phyloP scores from a whole-genome alignment of 2,329 filamentous ascomycete species.

The Emergomyces orientalis region DNA sequence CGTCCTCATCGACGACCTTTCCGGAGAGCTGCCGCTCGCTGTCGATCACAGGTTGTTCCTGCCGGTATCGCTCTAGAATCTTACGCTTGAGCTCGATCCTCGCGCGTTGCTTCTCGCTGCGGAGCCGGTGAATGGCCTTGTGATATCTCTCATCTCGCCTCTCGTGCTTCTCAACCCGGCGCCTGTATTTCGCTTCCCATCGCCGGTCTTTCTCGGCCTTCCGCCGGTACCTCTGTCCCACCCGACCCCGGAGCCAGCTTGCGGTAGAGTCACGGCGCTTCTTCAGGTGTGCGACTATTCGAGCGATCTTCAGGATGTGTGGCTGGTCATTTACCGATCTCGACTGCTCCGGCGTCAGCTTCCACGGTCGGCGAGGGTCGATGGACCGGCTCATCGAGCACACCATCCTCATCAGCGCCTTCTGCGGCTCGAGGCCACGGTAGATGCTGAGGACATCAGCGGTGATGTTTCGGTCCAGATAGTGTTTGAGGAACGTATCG shows the following conservation, averaged over 20 bases:
- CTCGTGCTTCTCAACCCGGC: not conserved
- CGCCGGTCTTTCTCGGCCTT: not conserved
- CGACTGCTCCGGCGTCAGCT: not conserved
- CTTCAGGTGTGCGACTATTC: not conserved
- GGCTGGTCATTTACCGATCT: not conserved
- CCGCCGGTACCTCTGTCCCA: not conserved
- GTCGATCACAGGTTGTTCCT: conserved; percentile 1
- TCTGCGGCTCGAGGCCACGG: not conserved
- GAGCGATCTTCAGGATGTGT: not conserved
- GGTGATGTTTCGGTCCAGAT: not conserved
- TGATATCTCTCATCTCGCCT: not conserved
- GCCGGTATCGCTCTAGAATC: not conserved
- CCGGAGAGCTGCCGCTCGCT: not conserved
- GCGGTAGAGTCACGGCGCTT: not conserved
- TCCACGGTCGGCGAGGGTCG: not conserved
- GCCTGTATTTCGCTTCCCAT: not conserved
- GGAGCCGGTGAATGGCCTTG: not conserved
- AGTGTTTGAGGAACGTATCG: conserved; percentile 3
- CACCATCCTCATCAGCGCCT: not conserved
- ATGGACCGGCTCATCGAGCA: not conserved
- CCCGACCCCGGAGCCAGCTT: not conserved
- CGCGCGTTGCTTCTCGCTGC: not conserved
- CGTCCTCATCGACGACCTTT: not conserved
- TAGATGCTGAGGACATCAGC: not conserved
- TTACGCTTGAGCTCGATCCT: not conserved